phyloP scores from a whole-genome alignment of 2,329 filamentous ascomycete species.

The Botrytis porri region DNA sequence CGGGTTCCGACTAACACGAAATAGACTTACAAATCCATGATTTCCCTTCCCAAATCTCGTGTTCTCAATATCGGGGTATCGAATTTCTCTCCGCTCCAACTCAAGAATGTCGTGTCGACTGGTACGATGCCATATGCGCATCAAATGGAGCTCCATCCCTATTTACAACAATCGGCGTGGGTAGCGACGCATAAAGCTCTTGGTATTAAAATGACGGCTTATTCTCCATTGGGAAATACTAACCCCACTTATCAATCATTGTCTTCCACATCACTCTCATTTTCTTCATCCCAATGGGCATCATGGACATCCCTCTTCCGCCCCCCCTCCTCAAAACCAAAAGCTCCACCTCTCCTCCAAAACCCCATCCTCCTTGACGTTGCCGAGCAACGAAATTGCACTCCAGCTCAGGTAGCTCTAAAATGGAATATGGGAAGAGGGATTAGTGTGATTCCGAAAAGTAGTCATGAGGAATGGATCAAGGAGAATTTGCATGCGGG shows the following conservation, averaged over 20 bases:
- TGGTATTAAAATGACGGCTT: constrained; percentile 39
- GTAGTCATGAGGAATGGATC: constrained; percentile 44
- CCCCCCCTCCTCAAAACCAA: background rate
- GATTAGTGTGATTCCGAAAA: constrained; percentile 51
- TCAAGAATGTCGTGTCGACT: constrained; percentile 20
- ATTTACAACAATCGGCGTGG: constrained; percentile 57
- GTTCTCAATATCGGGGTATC: constrained; percentile 78
- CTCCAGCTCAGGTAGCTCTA: constrained; percentile 46
- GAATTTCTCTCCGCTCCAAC: constrained; percentile 64
- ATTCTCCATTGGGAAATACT: constrained; percentile 42
- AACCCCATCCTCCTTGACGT: background rate
- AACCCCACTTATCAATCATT: constrained; percentile 41
- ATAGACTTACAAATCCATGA: constrained; percentile 74
- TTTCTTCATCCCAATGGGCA: background rate
- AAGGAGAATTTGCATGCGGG: constrained; percentile 49
- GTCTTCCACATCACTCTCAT: background rate
- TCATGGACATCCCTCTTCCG: background rate
- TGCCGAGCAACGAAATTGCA: background rate
- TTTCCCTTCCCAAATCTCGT: constrained; percentile 64
- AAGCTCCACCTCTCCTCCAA: background rate
- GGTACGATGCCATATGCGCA: constrained; percentile 64
- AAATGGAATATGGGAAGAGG: constrained; percentile 49
- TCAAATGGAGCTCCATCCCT: constrained; percentile 77
- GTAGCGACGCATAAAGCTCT: constrained; percentile 30
- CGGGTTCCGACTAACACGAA: constrained; percentile 48